Percentiles rank a stretch among this genome's conserved stretches.
Conservation (phyloP, 257 asterid species). For the Solanum medicagineum region DNA sequence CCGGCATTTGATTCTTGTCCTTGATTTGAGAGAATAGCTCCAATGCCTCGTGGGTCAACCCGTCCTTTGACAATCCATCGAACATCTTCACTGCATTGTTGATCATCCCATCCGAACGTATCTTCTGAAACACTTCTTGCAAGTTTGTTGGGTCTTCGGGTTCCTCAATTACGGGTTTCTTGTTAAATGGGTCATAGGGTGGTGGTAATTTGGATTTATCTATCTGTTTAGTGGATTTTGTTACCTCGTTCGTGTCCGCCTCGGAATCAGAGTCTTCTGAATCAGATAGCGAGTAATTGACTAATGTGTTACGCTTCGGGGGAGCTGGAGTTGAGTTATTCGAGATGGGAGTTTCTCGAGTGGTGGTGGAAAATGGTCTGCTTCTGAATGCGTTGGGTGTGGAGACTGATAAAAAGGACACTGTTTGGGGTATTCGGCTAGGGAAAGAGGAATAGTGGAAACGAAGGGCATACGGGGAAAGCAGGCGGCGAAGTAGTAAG, state of each 20-base stretch:
- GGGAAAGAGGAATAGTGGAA: neutral
- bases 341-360: neutral
- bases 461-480: neutral
- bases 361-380: conserved; percentile 15
- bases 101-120: conserved; percentile 56
- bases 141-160: conserved; percentile 63
- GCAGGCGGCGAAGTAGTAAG: neutral
- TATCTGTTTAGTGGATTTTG: neutral
- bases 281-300: conserved; percentile 69
- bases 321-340: neutral
- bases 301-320: conserved; percentile 50
- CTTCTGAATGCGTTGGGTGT: neutral
- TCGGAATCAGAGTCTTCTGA: conserved; percentile 44
- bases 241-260: conserved; percentile 7
- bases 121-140: conserved; percentile 56
- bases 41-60: conserved; percentile 76
- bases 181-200: conserved; percentile 73
- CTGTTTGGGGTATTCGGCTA: neutral
- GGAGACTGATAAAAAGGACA: neutral
- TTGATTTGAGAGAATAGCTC: conserved; percentile 63
- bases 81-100: conserved; percentile 84
- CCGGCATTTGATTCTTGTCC: conserved; percentile 67
- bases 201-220: conserved; percentile 54
- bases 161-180: conserved; percentile 32
- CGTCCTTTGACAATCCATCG: conserved; percentile 95